phyloP scores from a whole-genome alignment of 2,329 filamentous ascomycete genomes.

The Aspergillus ochraceoroseus region DNA sequence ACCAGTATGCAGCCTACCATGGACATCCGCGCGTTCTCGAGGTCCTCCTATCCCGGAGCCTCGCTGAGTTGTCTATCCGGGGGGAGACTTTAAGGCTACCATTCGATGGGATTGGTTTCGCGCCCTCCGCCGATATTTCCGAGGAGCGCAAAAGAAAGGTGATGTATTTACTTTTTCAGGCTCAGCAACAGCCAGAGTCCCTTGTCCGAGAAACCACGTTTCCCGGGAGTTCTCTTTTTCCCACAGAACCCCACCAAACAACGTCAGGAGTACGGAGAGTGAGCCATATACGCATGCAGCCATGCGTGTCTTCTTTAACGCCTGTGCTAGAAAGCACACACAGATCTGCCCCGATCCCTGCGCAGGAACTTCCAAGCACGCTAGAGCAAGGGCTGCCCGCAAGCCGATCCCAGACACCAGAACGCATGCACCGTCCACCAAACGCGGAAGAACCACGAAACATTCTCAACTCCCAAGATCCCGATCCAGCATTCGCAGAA shows the following conservation, averaged over 20 bases:
- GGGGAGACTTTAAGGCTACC: slow-evolving; percentile 17
- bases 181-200: slow-evolving; percentile 5
- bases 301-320: not conserved
- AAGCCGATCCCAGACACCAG: slow-evolving; percentile 26
- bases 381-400: slow-evolving; percentile 27
- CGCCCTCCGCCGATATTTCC: slow-evolving; percentile 21
- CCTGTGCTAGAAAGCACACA: slow-evolving; percentile 1
- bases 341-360: not conserved
- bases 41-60: slow-evolving; percentile 28
- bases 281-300: not conserved
- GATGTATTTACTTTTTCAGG: slow-evolving; percentile 17
- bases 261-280: not conserved
- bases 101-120: slow-evolving; percentile 25
- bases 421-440: slow-evolving; percentile 19
- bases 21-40: slow-evolving; percentile 35
- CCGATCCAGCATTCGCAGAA: not conserved
- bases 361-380: slow-evolving; percentile 25
- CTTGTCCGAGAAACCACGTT: not conserved
- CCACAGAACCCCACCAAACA: not conserved
- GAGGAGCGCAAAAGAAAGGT: slow-evolving; percentile 23
- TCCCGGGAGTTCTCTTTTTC: not conserved
- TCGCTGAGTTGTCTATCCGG: slow-evolving; percentile 13
- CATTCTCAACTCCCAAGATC: not conserved
- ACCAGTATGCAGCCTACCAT: slow-evolving; percentile 38
- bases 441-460: slow-evolving; percentile 11